phyloP scores from a whole-genome alignment of 139 green algal genomes.

The Coelastrella sp. region DNA sequence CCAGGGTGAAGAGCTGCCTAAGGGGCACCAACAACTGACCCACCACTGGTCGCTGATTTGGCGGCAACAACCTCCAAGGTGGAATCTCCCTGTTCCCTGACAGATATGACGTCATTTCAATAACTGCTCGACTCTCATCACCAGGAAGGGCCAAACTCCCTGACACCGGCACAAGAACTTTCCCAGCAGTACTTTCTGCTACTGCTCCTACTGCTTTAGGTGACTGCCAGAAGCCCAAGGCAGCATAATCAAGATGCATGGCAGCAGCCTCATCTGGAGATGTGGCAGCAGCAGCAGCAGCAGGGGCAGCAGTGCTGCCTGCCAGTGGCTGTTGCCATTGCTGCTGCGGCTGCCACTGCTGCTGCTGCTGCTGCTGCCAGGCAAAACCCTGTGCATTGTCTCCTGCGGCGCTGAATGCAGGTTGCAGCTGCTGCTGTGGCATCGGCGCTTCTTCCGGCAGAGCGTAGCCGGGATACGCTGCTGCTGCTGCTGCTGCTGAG shows the following conservation, averaged over 20 bases:
- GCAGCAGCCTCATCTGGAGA: not conserved
- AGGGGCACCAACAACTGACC: slow-evolving; percentile 12
- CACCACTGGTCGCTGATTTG: slow-evolving; percentile 4
- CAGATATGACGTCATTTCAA: slow-evolving; percentile 37
- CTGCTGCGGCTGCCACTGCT: not conserved
- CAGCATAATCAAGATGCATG: not conserved
- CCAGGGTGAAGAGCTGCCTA: slow-evolving; percentile 31
- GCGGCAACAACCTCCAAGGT: slow-evolving; percentile 37
- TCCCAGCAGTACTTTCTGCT: not conserved
- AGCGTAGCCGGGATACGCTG: too few species aligned
- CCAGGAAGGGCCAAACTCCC: not conserved
- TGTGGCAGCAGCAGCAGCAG: too few species aligned
- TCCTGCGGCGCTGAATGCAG: too few species aligned
- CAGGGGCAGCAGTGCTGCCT: too few species aligned
- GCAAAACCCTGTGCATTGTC: too few species aligned
- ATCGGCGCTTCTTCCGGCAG: too few species aligned
- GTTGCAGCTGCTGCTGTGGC: too few species aligned
- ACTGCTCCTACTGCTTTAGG: slow-evolving; percentile 5
- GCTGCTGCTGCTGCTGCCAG: not conserved
- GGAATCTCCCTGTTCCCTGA: not conserved
- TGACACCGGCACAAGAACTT: not conserved
- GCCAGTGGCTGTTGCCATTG: not conserved
- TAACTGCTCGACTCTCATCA: slow-evolving; percentile 27
- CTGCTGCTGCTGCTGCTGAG: slow-evolving; percentile 8
- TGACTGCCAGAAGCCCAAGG: not conserved